Evolutionary conservation across 2,329 filamentous ascomycete species (phyloP).

Genomic region (Microdochium bolleyi): DNA sequence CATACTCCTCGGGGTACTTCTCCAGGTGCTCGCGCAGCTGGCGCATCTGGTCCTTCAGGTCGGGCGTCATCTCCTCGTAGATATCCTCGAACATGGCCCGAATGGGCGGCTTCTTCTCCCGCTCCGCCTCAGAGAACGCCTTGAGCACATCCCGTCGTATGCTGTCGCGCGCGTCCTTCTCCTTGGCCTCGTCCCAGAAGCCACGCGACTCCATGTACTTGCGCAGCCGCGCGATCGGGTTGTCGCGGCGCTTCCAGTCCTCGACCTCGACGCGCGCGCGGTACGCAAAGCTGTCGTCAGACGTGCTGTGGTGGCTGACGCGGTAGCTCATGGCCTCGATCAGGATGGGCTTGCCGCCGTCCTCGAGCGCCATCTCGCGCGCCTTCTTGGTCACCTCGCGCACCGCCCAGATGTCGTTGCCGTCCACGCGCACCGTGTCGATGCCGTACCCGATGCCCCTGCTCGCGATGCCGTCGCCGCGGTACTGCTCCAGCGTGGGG

Average conservation of each 20-base stretch:
- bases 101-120: slow-evolving; percentile 69
- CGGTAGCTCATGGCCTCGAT: slow-evolving; percentile 97
- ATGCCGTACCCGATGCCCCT: slow-evolving; percentile 89
- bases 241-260: slow-evolving; percentile 87
- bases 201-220: slow-evolving; percentile 85
- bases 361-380: slow-evolving; percentile 66
- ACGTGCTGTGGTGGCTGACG: slow-evolving; percentile 95
- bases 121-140: slow-evolving; percentile 78
- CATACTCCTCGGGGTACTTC: slow-evolving; percentile 88
- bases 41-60: slow-evolving; percentile 66
- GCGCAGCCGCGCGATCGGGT: slow-evolving; percentile 74
- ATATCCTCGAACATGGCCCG: slow-evolving; percentile 75
- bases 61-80: slow-evolving; percentile 80
- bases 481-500: slow-evolving; percentile 82
- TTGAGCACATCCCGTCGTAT: slow-evolving; percentile 69
- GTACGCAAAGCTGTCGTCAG: slow-evolving; percentile 95
- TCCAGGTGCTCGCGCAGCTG: slow-evolving; percentile 70
- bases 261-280: slow-evolving; percentile 89
- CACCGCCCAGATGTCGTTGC: slow-evolving; percentile 91
- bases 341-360: slow-evolving; percentile 77
- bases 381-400: slow-evolving; percentile 73
- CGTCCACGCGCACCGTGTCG: slow-evolving; percentile 83
- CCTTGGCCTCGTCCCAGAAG: slow-evolving; percentile 78
- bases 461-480: slow-evolving; percentile 83
- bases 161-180: slow-evolving; percentile 61